These are phyloP conservation scores for Cystofilobasidium ferigula DNA, from an alignment of 768 basidiomycete genomes.

Conservation along the genomic window DNA sequence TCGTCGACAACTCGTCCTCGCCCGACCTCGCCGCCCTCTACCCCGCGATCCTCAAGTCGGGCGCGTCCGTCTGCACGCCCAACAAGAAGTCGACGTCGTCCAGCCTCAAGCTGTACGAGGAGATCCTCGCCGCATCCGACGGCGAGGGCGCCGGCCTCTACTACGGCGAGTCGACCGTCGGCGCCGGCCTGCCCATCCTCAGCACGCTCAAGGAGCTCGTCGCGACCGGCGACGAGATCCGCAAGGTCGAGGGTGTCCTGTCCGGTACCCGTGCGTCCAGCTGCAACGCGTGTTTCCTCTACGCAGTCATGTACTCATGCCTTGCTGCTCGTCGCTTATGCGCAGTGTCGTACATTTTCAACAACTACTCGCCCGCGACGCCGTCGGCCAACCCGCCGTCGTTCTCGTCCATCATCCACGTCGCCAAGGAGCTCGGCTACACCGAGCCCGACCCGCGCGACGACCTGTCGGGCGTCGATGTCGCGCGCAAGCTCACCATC, in stretches of 20 bases:
- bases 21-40: constrained; percentile 70
- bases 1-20: constrained; percentile 87
- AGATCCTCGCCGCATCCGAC: constrained; percentile 52
- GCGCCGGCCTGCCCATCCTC: constrained; percentile 87
- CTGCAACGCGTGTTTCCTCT: not conserved
- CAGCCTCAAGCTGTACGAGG: constrained; percentile 53
- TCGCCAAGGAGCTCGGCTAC: constrained; percentile 85
- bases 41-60: constrained; percentile 62
- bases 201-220: constrained; percentile 85
- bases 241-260: constrained; percentile 83
- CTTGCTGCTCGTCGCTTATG: not conserved
- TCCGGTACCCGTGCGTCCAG: constrained; percentile 57
- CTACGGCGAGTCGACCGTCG: constrained; percentile 75
- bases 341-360: constrained; percentile 88
- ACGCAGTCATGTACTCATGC: no score
- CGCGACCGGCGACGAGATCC: constrained; percentile 78
- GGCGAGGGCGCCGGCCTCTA: constrained; percentile 38
- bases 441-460: constrained; percentile 97
- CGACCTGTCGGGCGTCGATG: constrained; percentile 92
- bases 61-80: constrained; percentile 82
- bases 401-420: constrained; percentile 80
- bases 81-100: constrained; percentile 96
- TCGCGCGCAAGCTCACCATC: constrained; percentile 93
- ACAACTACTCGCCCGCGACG: constrained; percentile 65
- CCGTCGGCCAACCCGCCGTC: constrained; percentile 9